Base-by-base conservation (phyloP, 2,329 filamentous ascomycete species). In the Ceratocystis destructans region DNA sequence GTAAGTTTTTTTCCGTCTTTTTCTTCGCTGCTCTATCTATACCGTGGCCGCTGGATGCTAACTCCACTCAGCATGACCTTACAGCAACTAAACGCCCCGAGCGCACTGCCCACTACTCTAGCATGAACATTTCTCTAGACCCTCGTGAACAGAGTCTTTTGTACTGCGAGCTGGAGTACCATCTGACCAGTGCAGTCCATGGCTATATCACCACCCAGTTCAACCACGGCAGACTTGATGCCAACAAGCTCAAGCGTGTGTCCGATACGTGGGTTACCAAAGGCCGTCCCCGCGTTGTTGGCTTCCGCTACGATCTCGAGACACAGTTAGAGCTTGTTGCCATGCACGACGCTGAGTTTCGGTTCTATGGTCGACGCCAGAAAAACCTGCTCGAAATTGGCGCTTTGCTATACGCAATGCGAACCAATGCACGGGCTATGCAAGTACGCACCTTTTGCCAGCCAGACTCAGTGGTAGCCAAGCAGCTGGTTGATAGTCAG, bases 281-380 rank as follows among this genome's bases (percentile, higher is more conserved):
- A 69, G 82, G 82, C 48, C 80, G 80, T 0, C 81, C 82, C 5
- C 78, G 76, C 66, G 82, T 85, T 7, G 73, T 82, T 25, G 79
- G 80, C 12, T 85, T 84, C 72, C 80, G 81, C 20, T 85, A 82
- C 71, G 82, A 85, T 68, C 72, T 84, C 1, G 82, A 84, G 73
- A 84, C 82, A 0, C 83, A 85, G 73, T 71, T 85, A n/a, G 80
- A 83, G 10, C 77, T 85, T 10, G 72, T 84, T 25, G 71, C 72
- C 17, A 71, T 80, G 7, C 82, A 85, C 69, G 71, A 78, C 33
- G 72, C 78, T 8, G 77, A 80, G 25, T 85, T 85, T 70, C 77
- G 77, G 44, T 85, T 85, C 73, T 79, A 81, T 70, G 80, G 81
- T 41, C 76, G 76, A 1, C 73, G 76, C 8, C 77, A 80, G 65